These are phyloP conservation scores for Kluyveromyces lactis DNA, from an alignment of 805 yeast species.

Conservation along the genomic window DNA sequence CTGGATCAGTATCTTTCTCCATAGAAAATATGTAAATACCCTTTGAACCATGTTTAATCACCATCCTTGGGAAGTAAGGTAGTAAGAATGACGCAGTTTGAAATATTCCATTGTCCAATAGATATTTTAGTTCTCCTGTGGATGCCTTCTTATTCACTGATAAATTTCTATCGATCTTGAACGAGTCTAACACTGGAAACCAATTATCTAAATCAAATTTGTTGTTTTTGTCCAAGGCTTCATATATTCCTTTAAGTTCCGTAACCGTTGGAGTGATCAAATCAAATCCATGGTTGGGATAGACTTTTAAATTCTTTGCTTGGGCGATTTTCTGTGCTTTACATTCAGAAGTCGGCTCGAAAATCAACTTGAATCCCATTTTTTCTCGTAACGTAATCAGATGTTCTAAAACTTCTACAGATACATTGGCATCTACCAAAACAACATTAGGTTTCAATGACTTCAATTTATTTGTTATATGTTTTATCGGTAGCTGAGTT, in stretches of 20 bases:
- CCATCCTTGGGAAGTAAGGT: slow-evolving; percentile 60
- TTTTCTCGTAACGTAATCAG: slow-evolving; percentile 26
- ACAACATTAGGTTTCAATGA: slow-evolving; percentile 40
- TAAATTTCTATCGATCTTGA: slow-evolving; percentile 31
- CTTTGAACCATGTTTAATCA: slow-evolving; percentile 57
- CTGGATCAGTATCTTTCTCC: slow-evolving; percentile 9
- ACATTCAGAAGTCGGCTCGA: slow-evolving; percentile 72
- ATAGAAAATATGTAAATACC: slow-evolving; percentile 47
- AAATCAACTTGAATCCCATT: slow-evolving; percentile 31
- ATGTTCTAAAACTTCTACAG: slow-evolving; percentile 32
- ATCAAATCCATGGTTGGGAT: slow-evolving; percentile 37
- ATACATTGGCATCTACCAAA: slow-evolving; percentile 63
- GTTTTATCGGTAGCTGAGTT: slow-evolving; percentile 39
- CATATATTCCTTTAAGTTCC: slow-evolving; percentile 52
- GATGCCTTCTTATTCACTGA: slow-evolving; percentile 10
- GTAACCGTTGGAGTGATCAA: slow-evolving; percentile 60
- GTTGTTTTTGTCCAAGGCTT: slow-evolving; percentile 36
- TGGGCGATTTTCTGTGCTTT: slow-evolving; percentile 47
- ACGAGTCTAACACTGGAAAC: slow-evolving; percentile 66
- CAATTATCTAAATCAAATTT: slow-evolving; percentile 51
- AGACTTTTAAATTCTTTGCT: slow-evolving; percentile 32
- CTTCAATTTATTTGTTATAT: slow-evolving; percentile 35
- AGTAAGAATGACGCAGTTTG: slow-evolving; percentile 66
- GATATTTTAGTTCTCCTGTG: slow-evolving; percentile 19
- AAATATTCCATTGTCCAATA: slow-evolving; percentile 38